Evolutionary conservation across 495 filamentous ascomycete species (phyloP).

Genomic region (Neurospora africana): DNA sequence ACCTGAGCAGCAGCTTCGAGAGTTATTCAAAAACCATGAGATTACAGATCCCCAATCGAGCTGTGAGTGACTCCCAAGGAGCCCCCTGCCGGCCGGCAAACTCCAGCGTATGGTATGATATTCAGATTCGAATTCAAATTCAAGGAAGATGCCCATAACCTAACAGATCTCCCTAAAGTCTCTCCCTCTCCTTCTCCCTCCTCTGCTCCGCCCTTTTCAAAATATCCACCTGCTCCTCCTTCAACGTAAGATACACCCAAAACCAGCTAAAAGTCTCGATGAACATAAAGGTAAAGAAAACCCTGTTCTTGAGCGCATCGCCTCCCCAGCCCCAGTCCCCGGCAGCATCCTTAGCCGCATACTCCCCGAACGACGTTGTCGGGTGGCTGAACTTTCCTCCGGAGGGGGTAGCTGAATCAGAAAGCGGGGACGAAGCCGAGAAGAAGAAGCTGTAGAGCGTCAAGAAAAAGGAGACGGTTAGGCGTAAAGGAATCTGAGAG

Average conservation of each 20-base stretch:
- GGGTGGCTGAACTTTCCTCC: constrained; percentile 18
- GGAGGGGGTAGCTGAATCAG: constrained; percentile 1
- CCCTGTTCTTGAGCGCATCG: constrained; percentile 62
- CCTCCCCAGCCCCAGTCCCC: constrained; percentile 23
- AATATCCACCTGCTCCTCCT: constrained; percentile 37
- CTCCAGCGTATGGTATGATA: too few species aligned
- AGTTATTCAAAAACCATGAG: too few species aligned
- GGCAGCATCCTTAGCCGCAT: background rate
- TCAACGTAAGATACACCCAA: constrained; percentile 57
- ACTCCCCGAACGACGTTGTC: background rate
- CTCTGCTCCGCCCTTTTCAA: constrained; percentile 12
- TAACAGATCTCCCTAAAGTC: background rate
- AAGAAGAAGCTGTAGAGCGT: constrained; percentile 60
- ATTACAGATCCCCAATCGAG: too few species aligned
- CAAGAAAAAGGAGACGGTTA: constrained; percentile 53
- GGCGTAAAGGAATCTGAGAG: constrained; percentile 47
- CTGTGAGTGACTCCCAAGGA: too few species aligned
- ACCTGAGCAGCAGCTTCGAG: too few species aligned
- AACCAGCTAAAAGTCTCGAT: constrained; percentile 82
- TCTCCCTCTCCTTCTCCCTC: constrained; percentile 18
- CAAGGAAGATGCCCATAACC: too few species aligned
- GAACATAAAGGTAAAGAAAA: constrained; percentile 77
- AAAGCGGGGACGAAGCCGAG: constrained; percentile 28
- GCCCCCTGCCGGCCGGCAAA: too few species aligned
- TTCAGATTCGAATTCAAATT: too few species aligned